Evolutionary conservation across 176 grass and related monocot genomes (phyloP).

Genomic region (Oryza officinalis): DNA sequence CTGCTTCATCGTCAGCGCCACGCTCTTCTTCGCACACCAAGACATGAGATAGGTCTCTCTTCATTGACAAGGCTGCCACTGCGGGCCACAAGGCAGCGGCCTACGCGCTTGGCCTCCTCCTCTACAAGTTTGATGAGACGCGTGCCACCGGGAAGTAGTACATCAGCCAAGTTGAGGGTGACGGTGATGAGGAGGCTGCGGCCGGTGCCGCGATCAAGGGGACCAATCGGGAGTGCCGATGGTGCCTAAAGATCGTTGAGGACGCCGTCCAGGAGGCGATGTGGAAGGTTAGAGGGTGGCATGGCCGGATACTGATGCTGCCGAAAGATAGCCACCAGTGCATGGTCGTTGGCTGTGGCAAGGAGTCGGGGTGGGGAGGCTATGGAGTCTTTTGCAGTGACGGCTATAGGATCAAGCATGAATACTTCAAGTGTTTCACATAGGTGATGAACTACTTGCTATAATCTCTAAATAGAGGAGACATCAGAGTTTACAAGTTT

Average conservation of each 20-base stretch:
- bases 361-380: neutral
- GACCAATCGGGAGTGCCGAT: neutral
- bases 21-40: neutral
- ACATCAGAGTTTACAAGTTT: no score
- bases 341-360: neutral
- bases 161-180: slow-evolving; percentile 7
- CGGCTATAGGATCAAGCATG: slow-evolving; percentile 3
- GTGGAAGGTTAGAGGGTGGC: neutral
- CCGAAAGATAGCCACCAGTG: neutral
- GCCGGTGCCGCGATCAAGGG: neutral
- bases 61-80: neutral
- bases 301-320: rapidly evolving
- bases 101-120: slow-evolving; percentile 31
- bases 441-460: neutral
- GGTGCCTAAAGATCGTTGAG: neutral
- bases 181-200: neutral
- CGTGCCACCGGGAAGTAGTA: neutral
- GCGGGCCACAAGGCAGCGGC: slow-evolving; percentile 15
- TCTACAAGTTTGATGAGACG: neutral
- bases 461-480: no score
- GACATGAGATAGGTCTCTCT: neutral
- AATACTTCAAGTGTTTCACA: neutral
- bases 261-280: neutral
- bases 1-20: slow-evolving; percentile 6
- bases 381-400: neutral